A percentile compares a stretch with the other conserved stretches of the same genome.
phyloP scores from a whole-genome alignment of 768 basidiomycete species.

The Phylloporus arenicola region DNA sequence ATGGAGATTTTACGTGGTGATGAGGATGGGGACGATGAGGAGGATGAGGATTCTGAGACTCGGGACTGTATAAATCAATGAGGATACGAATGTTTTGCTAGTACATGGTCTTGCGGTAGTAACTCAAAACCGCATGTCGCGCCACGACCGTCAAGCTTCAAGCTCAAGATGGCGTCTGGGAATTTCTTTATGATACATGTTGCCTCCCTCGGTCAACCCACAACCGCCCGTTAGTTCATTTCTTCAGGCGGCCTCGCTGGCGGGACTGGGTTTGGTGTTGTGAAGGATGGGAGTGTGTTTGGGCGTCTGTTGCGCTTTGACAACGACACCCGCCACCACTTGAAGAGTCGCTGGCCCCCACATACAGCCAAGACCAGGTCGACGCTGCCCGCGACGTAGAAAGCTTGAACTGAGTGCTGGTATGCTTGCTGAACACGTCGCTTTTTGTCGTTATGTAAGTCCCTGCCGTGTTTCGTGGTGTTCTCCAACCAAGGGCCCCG shows the following conservation, averaged over 20 bases:
- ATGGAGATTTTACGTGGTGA: slow-evolving; percentile 18
- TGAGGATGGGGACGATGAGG: slow-evolving; percentile 17
- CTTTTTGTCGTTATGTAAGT: slow-evolving; percentile 34
- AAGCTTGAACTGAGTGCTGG: slow-evolving; percentile 27
- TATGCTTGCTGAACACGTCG: slow-evolving; percentile 27
- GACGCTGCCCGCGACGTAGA: slow-evolving; percentile 14
- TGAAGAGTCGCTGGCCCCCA: slow-evolving; percentile 22
- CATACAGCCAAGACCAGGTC: slow-evolving; percentile 22
- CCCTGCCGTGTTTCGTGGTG: slow-evolving; percentile 20
- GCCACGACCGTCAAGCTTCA: slow-evolving; percentile 1
- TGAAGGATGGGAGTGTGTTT: slow-evolving; percentile 24
- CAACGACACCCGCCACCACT: slow-evolving; percentile 28
- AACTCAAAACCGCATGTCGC: neutral
- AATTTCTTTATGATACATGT: slow-evolving; percentile 28
- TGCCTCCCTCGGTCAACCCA: slow-evolving; percentile 16
- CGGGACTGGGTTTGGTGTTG: slow-evolving; percentile 25
- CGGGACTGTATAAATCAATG: slow-evolving; percentile 29
- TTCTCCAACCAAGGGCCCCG: slow-evolving; percentile 14
- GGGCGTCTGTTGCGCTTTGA: slow-evolving; percentile 22
- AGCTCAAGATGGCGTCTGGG: slow-evolving; percentile 14
- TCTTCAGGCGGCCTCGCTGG: slow-evolving; percentile 13
- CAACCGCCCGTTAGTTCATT: slow-evolving; percentile 20
- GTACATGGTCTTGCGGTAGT: neutral
- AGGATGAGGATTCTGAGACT: slow-evolving; percentile 22
- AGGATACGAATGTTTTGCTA: neutral